These are phyloP conservation scores for Herpetomonas samuelpessoai DNA, from an alignment of 208 protist species.

Conservation along the genomic window DNA sequence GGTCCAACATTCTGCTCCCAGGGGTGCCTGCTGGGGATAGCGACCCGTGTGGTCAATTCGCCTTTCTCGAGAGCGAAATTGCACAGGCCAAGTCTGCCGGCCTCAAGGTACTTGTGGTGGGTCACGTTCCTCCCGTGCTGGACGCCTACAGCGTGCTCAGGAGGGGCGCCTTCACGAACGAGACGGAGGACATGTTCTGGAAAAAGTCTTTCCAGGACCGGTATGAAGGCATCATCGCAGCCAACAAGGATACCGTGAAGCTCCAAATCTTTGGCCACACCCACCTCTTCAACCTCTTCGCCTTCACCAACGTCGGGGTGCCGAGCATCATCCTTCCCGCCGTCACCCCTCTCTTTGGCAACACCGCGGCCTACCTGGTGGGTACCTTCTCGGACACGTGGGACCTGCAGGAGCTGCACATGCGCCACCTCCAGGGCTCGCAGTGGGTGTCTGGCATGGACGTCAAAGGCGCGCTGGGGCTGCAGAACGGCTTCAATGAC, in stretches of 20 bases:
- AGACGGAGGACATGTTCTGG: constrained; percentile 58
- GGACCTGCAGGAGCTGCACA: constrained; percentile 30
- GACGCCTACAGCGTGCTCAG: constrained; percentile 43
- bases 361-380: constrained; percentile 68
- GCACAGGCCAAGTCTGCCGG: constrained; percentile 22
- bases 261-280: constrained; percentile 77
- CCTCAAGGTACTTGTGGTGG: constrained; percentile 69
- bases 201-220: constrained; percentile 41
- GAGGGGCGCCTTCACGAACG: constrained; percentile 24
- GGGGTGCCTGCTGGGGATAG: constrained; percentile 26
- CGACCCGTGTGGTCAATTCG: constrained; percentile 77
- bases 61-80: constrained; percentile 50
- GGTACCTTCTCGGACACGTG: constrained; percentile 34
- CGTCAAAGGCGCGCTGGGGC: constrained; percentile 26
- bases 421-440: constrained; percentile 42
- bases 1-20: constrained; percentile 37
- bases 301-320: constrained; percentile 16
- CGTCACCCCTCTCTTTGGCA: constrained; percentile 59
- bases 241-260: constrained; percentile 35
- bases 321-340: constrained; percentile 52
- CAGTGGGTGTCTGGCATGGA: constrained; percentile 35
- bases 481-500: constrained; percentile 20
- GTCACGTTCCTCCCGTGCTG: constrained; percentile 68
- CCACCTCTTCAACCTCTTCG: constrained; percentile 57
- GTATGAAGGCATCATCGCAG: constrained; percentile 49